These are phyloP conservation scores for Penicillium frequentans DNA, from an alignment of 2,329 filamentous ascomycete species.

Conservation along the genomic window DNA sequence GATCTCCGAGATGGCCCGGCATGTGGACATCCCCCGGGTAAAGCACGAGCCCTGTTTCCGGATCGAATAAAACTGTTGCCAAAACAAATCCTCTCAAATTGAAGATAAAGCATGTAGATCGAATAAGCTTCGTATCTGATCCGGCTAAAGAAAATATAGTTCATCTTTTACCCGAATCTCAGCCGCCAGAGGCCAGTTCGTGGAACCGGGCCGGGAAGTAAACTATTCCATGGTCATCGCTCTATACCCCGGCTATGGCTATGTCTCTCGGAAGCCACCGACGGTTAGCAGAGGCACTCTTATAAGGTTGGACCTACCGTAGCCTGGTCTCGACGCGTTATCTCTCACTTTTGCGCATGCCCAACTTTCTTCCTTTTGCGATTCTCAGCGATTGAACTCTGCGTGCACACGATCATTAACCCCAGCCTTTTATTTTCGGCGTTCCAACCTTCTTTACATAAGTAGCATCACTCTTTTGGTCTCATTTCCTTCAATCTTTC, in stretches of 20 bases:
- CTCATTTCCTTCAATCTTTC: background rate
- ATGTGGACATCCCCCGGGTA: background rate
- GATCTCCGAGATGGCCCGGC: background rate
- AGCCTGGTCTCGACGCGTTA: background rate
- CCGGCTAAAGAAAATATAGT: background rate
- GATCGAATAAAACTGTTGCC: background rate
- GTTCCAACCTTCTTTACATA: background rate
- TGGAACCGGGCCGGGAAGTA: slow-evolving; percentile 26
- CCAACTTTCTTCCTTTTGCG: background rate
- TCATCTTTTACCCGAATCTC: background rate
- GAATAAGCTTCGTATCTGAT: background rate
- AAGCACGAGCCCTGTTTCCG: background rate
- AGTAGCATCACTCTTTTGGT: background rate
- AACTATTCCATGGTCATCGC: slow-evolving; percentile 18
- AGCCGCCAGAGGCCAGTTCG: background rate
- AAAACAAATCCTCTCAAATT: background rate
- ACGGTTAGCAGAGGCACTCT: slow-evolving; percentile 7
- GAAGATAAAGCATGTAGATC: background rate
- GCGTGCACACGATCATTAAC: background rate
- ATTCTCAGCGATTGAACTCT: background rate
- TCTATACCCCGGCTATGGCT: slow-evolving; percentile 20
- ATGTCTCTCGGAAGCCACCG: slow-evolving; percentile 16
- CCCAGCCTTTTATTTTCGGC: too few species aligned
- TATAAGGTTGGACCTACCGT: background rate
- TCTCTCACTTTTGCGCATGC: background rate